Conservation (phyloP, 163 green algal genomes). For the Chloromonas sp. region DNA sequence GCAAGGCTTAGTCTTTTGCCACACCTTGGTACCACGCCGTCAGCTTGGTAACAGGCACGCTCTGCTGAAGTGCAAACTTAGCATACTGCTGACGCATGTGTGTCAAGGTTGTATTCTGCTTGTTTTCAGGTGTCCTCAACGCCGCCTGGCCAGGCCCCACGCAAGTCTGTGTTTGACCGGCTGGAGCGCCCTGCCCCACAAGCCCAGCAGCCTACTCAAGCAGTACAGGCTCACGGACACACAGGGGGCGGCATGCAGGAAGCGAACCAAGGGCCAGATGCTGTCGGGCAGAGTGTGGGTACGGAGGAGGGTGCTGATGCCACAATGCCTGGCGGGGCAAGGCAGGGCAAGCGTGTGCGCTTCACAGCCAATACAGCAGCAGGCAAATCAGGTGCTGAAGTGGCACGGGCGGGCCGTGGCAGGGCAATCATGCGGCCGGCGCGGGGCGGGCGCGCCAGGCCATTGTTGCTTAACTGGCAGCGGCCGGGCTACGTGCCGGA, state of each 20-base stretch:
- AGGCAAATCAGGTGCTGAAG: background rate
- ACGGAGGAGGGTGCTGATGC: background rate
- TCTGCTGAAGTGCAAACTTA: too few species aligned
- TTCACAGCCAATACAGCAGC: background rate
- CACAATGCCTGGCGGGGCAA: background rate
- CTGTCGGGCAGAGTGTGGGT: too few species aligned
- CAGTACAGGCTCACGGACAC: background rate
- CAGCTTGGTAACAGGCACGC: too few species aligned
- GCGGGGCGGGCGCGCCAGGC: background rate
- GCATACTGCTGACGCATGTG: too few species aligned
- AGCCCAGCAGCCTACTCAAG: too few species aligned
- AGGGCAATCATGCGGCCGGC: background rate
- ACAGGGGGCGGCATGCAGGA: background rate
- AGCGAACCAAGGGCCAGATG: background rate
- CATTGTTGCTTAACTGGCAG: background rate
- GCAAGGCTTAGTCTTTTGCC: too few species aligned
- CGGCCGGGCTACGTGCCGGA: background rate
- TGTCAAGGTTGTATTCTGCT: too few species aligned
- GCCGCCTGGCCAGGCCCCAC: too few species aligned
- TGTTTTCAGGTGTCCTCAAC: too few species aligned
- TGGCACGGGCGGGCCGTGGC: background rate
- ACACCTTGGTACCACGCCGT: too few species aligned
- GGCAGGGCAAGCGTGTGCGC: background rate
- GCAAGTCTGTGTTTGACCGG: too few species aligned
- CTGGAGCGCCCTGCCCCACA: too few species aligned